Percentiles rank a stretch among this genome's conserved stretches.
phyloP scores from a whole-genome alignment of 805 yeast genomes.

The Ogataea naganishii region DNA sequence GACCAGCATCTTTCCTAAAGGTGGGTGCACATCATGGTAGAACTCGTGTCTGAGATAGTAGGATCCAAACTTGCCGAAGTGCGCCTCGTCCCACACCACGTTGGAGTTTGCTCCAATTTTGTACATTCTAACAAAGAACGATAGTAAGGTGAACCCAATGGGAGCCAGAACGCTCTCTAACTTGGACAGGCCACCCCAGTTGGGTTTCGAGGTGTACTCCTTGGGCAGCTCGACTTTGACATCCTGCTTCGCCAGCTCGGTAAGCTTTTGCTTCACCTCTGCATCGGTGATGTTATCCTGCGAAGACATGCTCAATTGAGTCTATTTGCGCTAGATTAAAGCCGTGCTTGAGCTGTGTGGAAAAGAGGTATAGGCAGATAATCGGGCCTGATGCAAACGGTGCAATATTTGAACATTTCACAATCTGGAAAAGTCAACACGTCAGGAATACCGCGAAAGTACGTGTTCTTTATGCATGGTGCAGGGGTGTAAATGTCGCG shows the following conservation, averaged over 20 bases:
- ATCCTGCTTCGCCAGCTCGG: conserved; percentile 16
- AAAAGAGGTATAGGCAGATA: too few relatives aligned
- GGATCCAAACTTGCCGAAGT: conserved; percentile 84
- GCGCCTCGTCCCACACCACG: conserved; percentile 98
- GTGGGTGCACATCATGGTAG: conserved; percentile 85
- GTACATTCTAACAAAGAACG: conserved; percentile 71
- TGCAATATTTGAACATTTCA: too few relatives aligned
- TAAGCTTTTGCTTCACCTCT: conserved; percentile 22
- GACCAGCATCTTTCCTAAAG: conserved; percentile 73
- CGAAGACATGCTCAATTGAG: too few relatives aligned
- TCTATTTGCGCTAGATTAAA: too few relatives aligned
- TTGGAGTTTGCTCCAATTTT: conserved; percentile 59
- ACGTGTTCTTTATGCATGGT: too few relatives aligned
- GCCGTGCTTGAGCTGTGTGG: too few relatives aligned
- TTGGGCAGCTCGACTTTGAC: conserved; percentile 9
- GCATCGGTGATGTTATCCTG: conserved; percentile 16
- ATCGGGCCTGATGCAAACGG: too few relatives aligned
- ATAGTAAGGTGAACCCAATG: conserved; percentile 54
- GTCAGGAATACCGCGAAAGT: too few relatives aligned
- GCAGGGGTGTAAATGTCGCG: too few relatives aligned
- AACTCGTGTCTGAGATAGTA: conserved; percentile 71
- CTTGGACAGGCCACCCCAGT: conserved; percentile 8
- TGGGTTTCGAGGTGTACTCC: conserved; percentile 7
- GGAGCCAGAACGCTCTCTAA: conserved; percentile 37
- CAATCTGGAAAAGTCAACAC: too few relatives aligned